phyloP scores from a whole-genome alignment of 805 yeast species.

The Jamesozyma gamospora region DNA sequence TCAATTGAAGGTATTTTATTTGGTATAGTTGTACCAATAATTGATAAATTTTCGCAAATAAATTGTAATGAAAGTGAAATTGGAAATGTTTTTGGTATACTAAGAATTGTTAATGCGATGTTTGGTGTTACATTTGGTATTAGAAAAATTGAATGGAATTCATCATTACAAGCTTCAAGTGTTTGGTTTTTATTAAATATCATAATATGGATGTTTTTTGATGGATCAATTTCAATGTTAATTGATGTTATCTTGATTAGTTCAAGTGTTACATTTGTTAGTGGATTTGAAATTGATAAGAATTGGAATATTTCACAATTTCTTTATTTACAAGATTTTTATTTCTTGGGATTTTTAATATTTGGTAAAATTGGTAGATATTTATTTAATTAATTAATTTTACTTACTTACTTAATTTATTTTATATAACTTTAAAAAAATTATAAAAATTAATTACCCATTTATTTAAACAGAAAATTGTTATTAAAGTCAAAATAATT shows the following conservation, averaged over 20 bases:
- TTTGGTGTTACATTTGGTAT: slow-evolving; percentile 65
- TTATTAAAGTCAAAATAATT: background rate
- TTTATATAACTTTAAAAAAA: background rate
- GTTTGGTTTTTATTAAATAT: slow-evolving; percentile 56
- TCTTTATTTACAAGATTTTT: slow-evolving; percentile 37
- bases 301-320: slow-evolving; percentile 6
- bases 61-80: slow-evolving; percentile 3
- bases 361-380: slow-evolving; percentile 64
- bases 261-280: slow-evolving; percentile 18
- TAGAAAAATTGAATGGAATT: slow-evolving; percentile 58
- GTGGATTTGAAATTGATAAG: slow-evolving; percentile 17
- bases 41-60: slow-evolving; percentile 19
- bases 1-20: slow-evolving; percentile 48
- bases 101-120: slow-evolving; percentile 39
- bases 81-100: slow-evolving; percentile 8
- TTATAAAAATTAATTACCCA: slow-evolving; percentile 1
- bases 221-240: slow-evolving; percentile 50
- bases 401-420: background rate
- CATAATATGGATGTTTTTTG: slow-evolving; percentile 56
- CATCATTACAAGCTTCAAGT: slow-evolving; percentile 52
- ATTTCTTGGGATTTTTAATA: slow-evolving; percentile 53
- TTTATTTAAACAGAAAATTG: background rate
- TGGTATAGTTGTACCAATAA: slow-evolving; percentile 43
- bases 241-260: slow-evolving; percentile 35
- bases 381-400: slow-evolving; percentile 28